A percentile compares a stretch with the other conserved stretches of the same genome.
Conservation (phyloP, 805 yeast genomes). For the Schwanniomyces polymorphus region DNA sequence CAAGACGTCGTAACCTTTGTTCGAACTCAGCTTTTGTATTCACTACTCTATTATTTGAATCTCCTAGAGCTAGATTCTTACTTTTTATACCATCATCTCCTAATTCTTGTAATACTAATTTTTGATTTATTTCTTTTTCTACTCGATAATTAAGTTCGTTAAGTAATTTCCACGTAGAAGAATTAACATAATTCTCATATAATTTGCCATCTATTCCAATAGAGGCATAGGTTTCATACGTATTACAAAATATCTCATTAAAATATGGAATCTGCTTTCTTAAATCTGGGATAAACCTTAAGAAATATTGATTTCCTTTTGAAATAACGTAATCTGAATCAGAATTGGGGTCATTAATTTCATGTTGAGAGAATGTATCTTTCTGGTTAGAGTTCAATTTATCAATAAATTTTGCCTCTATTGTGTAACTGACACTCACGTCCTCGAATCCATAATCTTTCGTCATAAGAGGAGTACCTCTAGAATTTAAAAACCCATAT, state of each 20-base stretch:
- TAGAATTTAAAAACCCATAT: conserved; percentile 50
- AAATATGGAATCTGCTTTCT: conserved; percentile 24
- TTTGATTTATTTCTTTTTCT: conserved; percentile 36
- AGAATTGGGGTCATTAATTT: conserved; percentile 36
- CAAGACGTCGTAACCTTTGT: conserved; percentile 6
- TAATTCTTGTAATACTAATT: conserved; percentile 25
- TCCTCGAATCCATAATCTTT: conserved; percentile 46
- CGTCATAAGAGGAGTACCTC: conserved; percentile 55
- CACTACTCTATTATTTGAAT: background rate
- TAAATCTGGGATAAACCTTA: conserved; percentile 41
- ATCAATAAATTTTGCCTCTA: conserved; percentile 58
- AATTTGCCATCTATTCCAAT: conserved; percentile 38
- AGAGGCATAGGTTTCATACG: conserved; percentile 26
- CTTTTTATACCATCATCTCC: conserved; percentile 29
- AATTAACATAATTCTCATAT: conserved; percentile 20
- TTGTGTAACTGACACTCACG: conserved; percentile 48
- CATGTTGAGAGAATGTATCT: conserved; percentile 29
- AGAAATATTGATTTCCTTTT: conserved; percentile 32
- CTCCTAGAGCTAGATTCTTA: conserved; percentile 24
- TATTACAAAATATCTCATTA: conserved; percentile 22
- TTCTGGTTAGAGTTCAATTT: conserved; percentile 30
- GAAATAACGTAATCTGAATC: conserved; percentile 36
- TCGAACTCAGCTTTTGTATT: conserved; percentile 9
- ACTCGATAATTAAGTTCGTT: conserved; percentile 26
- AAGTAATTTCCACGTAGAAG: conserved; percentile 34